Evolutionary conservation across 1,284 basidiomycete genomes (phyloP).

Genomic region (Irpex lacteus): DNA sequence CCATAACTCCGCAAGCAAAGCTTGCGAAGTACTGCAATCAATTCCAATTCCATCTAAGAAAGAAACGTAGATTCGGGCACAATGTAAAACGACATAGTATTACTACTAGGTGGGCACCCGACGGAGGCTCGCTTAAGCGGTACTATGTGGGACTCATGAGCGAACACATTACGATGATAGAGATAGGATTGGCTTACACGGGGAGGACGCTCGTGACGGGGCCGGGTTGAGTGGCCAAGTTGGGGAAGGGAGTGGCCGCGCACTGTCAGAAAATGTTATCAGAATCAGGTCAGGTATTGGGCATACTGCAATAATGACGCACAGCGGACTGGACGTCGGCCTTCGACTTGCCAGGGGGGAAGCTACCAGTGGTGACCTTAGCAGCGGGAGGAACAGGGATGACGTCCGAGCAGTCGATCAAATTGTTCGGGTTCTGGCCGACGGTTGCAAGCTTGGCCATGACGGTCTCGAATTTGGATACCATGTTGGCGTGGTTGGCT

Average conservation of each 20-base stretch:
- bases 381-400: slow-evolving; percentile 1
- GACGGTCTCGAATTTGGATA: slow-evolving; percentile 8
- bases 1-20: too few species aligned
- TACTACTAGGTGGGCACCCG: background rate
- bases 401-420: slow-evolving; percentile 5
- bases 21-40: too few species aligned
- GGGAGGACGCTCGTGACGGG: background rate
- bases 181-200: background rate
- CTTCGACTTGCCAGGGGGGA: slow-evolving; percentile 2
- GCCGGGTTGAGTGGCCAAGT: background rate
- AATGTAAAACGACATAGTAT: background rate
- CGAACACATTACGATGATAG: too few species aligned
- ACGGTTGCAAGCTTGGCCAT: slow-evolving; percentile 12
- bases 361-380: background rate
- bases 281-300: background rate
- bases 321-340: background rate
- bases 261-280: background rate
- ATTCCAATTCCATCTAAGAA: too few species aligned
- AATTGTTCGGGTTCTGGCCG: background rate
- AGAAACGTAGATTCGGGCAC: too few species aligned
- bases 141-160: background rate
- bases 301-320: background rate
- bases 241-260: slow-evolving; percentile 2
- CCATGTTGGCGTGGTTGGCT: slow-evolving; percentile 9
- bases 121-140: background rate